Base-by-base conservation (phyloP, 495 filamentous ascomycete species). In the Durotheca rogersii region DNA sequence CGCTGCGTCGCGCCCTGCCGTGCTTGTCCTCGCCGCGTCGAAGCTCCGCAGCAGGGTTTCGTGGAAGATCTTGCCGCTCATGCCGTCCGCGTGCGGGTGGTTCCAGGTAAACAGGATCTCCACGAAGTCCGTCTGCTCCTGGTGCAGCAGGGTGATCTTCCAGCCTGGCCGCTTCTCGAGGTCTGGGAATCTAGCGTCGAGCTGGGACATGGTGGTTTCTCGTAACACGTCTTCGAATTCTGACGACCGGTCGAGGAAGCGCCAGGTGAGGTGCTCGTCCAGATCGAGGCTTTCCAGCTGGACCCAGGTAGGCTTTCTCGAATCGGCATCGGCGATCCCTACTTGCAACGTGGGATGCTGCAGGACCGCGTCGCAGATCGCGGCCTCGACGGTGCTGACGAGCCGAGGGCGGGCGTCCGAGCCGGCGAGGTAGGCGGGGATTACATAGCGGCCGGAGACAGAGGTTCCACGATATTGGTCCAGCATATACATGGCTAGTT, bases 1-100 rank as follows among this genome's bases (percentile, higher is more conserved):
- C n/a, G n/a, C n/a, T n/a, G n/a, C n/a, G n/a, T n/a, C n/a, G n/a
- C n/a, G n/a, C 18, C 41, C 23, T 17, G 20, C 19, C 11, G 19
- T 29, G 10, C 12, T 12, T 35, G 10, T 14, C 14, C 30, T 7
- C 12, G 29, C 9, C 25, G 21, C 25, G 21, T 33, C 36, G 33
- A 68, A 39, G 5, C 45, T 61, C 37, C 43, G 45, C 14, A 61
- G 19, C 12, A 67, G 30, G 11, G 48, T 44, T 35, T 53, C 29
- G 20, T 61, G 60, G 38, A 67, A 67, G 9, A 59, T 48, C 41
- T 59, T 54, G 1, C 56, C 65, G 37, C 65, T 64, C 17, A 57
- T 20, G 18, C 65, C 65, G 44, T 67, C 65, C 1, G 11, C 31
- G 20, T 63, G 40, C 7, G 51, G 62, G 25, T 67, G 65, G 33